Percentiles rank a stretch among this genome's conserved stretches.
These are phyloP conservation scores for Venturia effusa DNA, from an alignment of 2,329 filamentous ascomycete species.

Conservation along the genomic window DNA sequence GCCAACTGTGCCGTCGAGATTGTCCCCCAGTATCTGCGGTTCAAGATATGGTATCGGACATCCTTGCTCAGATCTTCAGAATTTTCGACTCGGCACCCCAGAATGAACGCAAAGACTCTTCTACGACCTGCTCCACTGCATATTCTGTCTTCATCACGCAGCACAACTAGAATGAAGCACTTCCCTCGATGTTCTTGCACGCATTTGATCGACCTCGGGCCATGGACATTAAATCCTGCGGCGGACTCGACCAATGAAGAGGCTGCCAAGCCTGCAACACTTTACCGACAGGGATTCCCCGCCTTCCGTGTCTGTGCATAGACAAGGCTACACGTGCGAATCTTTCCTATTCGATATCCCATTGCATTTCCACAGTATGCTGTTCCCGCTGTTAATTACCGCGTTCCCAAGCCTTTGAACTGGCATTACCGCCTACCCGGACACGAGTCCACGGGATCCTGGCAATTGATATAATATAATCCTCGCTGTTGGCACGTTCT, in stretches of 20 bases:
- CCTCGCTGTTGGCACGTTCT: not conserved
- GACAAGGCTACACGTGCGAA: not conserved
- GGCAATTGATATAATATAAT: not conserved
- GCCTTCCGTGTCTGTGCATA: not conserved
- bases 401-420: not conserved
- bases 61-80: not conserved
- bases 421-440: not conserved
- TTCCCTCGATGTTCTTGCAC: not conserved
- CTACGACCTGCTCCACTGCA: too few species aligned
- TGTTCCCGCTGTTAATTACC: not conserved
- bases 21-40: not conserved
- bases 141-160: not conserved
- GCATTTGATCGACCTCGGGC: not conserved
- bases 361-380: too few species aligned
- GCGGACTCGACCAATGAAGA: not conserved
- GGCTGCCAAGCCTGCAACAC: not conserved
- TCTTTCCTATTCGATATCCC: not conserved
- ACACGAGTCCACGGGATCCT: not conserved
- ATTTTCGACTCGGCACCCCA: not conserved
- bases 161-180: not conserved
- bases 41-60: not conserved
- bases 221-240: not conserved
- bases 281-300: not conserved
- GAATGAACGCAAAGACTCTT: not conserved
- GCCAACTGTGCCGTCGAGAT: too few species aligned